Base-by-base conservation (phyloP, 1,284 basidiomycete genomes). In the Phellopilus nigrolimitatus region DNA sequence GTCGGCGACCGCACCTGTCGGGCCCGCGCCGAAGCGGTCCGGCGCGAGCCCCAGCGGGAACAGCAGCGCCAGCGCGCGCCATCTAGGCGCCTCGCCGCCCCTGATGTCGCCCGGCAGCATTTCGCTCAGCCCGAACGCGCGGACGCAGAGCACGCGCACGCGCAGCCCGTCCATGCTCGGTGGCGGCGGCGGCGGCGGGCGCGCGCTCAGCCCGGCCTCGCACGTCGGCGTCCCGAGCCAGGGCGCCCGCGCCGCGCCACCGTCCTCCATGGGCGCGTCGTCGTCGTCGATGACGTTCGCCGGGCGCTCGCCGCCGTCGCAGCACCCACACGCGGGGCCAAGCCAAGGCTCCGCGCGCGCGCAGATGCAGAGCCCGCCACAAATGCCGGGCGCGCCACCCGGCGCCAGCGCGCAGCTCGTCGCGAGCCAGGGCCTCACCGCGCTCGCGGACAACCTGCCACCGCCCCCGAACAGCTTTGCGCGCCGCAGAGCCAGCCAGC, bases 381-480 rank as follows among this genome's bases (percentile, higher is more conserved):
- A 51, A 15, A n/a, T 22, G 24, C 27, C 22, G 27, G 22, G 5
- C n/a, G 12, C 34, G 31, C 10, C 33, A 25, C 31, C 30, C 15
- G 41, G 12, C 15, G 10, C 42, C 34, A 15, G 28, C 49, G 24
- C 54, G 8, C 57, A 58, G 17, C 46, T 48, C 25, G 46, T 48
- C 28, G 51, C 51, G 3, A 46, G 44, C 15, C 51, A 48, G 31
- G 51, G 46, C 3, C 38, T 53, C 12, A 25, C 51, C 21, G 51
- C 46, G 12, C 39, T 53, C 10, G 46, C 61, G 8, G 61, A 67
- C 57, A 63, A 71, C 2, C 67, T 86, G 4, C 79, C 83, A 0
- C 76, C 83, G 2, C 82, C 81, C 6, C 77, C 84, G 17, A 86
- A 83, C 62, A 86, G 83, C 65, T 88, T 88, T 65, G 81, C 83